Percentiles rank a stretch among this genome's conserved stretches.
Evolutionary conservation across 768 basidiomycete species (phyloP).

Genomic region (Boletus speciosus): DNA sequence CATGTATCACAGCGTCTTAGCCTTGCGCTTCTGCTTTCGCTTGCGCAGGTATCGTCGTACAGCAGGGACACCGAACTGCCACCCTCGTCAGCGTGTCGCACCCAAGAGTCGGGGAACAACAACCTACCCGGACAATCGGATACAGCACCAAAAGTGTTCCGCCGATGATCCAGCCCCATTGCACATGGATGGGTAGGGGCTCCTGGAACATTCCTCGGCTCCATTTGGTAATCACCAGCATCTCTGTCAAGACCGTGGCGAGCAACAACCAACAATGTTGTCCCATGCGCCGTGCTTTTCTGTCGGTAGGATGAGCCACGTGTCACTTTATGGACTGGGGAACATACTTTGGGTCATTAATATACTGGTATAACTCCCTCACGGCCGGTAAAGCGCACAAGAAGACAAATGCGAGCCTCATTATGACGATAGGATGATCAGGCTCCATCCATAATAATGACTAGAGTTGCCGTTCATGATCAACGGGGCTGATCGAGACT

Average conservation of each 20-base stretch:
- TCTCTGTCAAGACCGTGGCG: conserved; percentile 80
- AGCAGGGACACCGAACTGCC: conserved; percentile 64
- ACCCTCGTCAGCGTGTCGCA: conserved; percentile 10
- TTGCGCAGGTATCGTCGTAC: conserved; percentile 49
- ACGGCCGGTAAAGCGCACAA: conserved; percentile 85
- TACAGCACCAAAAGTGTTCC: conserved; percentile 61
- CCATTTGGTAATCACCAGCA: conserved; percentile 82
- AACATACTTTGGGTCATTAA: conserved; percentile 73
- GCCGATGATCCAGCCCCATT: conserved; percentile 64
- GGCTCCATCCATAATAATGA: conserved; percentile 83
- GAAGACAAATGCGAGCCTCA: conserved; percentile 70
- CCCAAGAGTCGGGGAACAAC: not conserved
- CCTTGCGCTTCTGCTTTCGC: conserved; percentile 30
- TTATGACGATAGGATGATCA: conserved; percentile 80
- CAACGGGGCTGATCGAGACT: conserved; percentile 22
- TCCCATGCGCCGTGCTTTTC: conserved; percentile 84
- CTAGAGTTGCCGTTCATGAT: conserved; percentile 35
- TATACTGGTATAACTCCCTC: conserved; percentile 79
- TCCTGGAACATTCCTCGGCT: conserved; percentile 64
- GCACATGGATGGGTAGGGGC: conserved; percentile 60
- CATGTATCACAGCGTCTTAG: conserved; percentile 28
- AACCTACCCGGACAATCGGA: conserved; percentile 61
- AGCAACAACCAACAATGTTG: conserved; percentile 85
- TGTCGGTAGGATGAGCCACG: conserved; percentile 28
- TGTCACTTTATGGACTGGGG: not conserved